A percentile compares a stretch with the other conserved stretches of the same genome.
These are phyloP conservation scores for Tricholoma saponaceum DNA, from an alignment of 768 basidiomycete species.

Conservation along the genomic window DNA sequence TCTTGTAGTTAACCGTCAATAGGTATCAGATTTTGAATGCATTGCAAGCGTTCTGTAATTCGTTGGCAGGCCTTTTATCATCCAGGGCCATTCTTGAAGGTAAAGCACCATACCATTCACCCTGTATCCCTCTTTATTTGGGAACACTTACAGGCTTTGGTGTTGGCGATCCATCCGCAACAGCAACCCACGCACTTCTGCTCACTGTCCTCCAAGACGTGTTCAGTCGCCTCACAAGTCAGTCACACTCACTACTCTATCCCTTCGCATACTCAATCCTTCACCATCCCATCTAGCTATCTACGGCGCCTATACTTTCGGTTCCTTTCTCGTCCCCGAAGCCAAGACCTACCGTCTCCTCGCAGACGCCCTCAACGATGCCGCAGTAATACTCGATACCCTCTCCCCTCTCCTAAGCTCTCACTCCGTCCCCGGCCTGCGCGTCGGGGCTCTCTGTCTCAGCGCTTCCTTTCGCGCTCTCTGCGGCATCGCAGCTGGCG, in stretches of 20 bases:
- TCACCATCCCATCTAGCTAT: slow-evolving; percentile 43
- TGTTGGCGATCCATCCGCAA: slow-evolving; percentile 64
- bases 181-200: slow-evolving; percentile 61
- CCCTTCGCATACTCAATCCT: background rate
- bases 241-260: slow-evolving; percentile 15
- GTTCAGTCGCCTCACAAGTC: slow-evolving; percentile 61
- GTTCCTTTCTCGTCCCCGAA: slow-evolving; percentile 64
- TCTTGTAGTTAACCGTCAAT: slow-evolving; percentile 3
- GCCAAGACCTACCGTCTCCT: slow-evolving; percentile 66
- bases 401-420: slow-evolving; percentile 52
- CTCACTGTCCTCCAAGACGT: slow-evolving; percentile 64
- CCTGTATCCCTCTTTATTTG: background rate
- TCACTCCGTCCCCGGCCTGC: slow-evolving; percentile 30
- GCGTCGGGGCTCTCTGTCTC: slow-evolving; percentile 48
- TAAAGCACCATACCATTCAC: slow-evolving; percentile 12
- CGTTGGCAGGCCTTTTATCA: slow-evolving; percentile 56
- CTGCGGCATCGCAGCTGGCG: slow-evolving; percentile 61
- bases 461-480: slow-evolving; percentile 57
- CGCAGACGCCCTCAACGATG: slow-evolving; percentile 65
- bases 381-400: slow-evolving; percentile 54
- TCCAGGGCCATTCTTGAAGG: slow-evolving; percentile 69
- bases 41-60: slow-evolving; percentile 67
- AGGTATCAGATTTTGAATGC: slow-evolving; percentile 69
- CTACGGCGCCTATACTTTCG: slow-evolving; percentile 54
- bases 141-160: slow-evolving; percentile 46